Evolutionary conservation across 164 flowering plant species (phyloP).

Genomic region (Aristolochia californica): DNA sequence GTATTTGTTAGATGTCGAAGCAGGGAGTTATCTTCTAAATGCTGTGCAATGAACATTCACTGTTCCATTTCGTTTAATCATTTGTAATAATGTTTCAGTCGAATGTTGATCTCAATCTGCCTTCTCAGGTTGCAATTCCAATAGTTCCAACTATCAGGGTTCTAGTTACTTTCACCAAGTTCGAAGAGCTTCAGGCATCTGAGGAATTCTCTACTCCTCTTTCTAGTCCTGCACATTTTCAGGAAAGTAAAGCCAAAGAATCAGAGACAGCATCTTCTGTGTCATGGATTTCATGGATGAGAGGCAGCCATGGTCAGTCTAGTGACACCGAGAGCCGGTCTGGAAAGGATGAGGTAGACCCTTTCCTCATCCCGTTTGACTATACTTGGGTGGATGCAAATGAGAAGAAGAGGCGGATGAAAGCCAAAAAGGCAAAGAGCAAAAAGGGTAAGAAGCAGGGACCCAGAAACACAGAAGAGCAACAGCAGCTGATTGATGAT

Average conservation of each 20-base stretch:
- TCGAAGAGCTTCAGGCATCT: conserved; percentile 74
- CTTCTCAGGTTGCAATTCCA: conserved; percentile 88
- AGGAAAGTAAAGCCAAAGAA: conserved; percentile 64
- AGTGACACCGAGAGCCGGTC: conserved; percentile 60
- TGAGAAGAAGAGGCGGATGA: conserved; percentile 89
- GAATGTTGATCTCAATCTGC: too few species aligned
- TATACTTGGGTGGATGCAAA: conserved; percentile 92
- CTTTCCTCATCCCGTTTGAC: conserved; percentile 88
- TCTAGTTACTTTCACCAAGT: conserved; percentile 85
- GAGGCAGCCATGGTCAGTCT: conserved; percentile 65
- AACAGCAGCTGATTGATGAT: conserved; percentile 21
- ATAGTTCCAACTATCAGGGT: conserved; percentile 94
- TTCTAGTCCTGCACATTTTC: conserved; percentile 89
- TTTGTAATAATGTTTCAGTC: too few species aligned
- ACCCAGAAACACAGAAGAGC: conserved; percentile 27
- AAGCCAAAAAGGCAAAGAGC: conserved; percentile 84
- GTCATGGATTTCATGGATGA: conserved; percentile 99
- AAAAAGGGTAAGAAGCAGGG: conserved; percentile 58
- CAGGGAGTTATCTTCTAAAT: too few species aligned
- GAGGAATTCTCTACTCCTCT: conserved; percentile 95
- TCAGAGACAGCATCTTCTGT: conserved; percentile 20
- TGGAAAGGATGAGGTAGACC: conserved; percentile 69
- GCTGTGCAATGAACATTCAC: too few species aligned
- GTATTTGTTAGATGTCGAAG: too few species aligned
- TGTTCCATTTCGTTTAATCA: too few species aligned